Base-by-base conservation (phyloP, 345 rosid genomes). In the Abelmoschus esculentus region DNA sequence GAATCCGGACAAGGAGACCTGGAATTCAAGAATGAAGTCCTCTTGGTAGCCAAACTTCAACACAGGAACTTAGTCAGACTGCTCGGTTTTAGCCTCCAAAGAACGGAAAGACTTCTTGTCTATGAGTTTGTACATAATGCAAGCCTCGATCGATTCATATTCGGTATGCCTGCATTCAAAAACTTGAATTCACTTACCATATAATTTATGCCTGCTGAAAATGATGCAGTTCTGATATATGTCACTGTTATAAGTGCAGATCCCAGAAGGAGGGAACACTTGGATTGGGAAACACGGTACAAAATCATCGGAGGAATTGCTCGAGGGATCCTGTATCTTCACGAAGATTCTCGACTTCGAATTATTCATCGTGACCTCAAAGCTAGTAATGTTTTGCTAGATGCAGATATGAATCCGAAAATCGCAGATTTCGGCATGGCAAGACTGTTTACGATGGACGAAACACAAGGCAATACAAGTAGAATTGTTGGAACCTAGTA, bases 301-400 rank as follows among this genome's bases (percentile, higher is more conserved):
- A 79, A 70, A 73, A 75, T 82, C 34, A 70, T 79, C 18, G 56
- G 42, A 26, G 85, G 80, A 32, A 77, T 81, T 36, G 78, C 76
- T 0, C 75, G 44, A 0, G 82, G 80, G 3, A 59, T 81, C 44
- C 75, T 78, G 1, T 83, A 83, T 34, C 84, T 85, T 12, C 85
- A 83, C 15, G 72, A 74, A 60, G 80, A 85, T 42, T 70, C 73
- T 28, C 13, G 66, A 40, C 55, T 70, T 12, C 54, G 73, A 11
- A 70, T 70, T 0, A 59, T 70, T 26, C 73, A 70, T 32, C 54
- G 66, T 1, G 73, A 59, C 10, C 42, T 70, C 13, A 70, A 70
- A 58, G 56, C 73, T 1, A 70, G 73, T 58, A 70, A 70, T 13
- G 50, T 70, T 22, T 6, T 70, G 28, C 19, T 70, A 6, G 73